Base-by-base conservation (phyloP, 305 asterid species). In the Solanum hybrid region DNA sequence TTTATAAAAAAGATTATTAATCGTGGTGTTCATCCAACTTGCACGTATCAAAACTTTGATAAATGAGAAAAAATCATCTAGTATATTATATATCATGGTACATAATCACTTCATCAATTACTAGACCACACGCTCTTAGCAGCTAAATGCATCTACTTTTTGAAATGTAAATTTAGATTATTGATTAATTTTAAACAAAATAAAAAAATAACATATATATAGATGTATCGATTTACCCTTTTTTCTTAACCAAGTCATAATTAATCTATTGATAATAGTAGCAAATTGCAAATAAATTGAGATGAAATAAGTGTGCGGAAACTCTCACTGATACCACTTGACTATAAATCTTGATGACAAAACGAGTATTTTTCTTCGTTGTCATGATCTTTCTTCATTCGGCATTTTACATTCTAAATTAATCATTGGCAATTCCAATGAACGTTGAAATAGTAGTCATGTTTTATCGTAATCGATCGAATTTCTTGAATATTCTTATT, bases 211-310 rank as follows among this genome's bases (percentile, higher is more conserved):
- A 51, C 4, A 51, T 51, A 16, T 0, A 51, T 1, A 51, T 16
- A 51, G 0, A 2, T 46, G 3, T 51, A 51, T 16, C 0, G n/a
- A 77, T 77, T 77, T 34, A 0, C 17, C 3, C 0, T 20, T 34
- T 34, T 77, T 20, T 71, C 46, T 77, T 34, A 77, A 77, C n/a
- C 84, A 3, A 20, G 60, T 36, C 32, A 11, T 60, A 36, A 36
- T 78, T 36, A 77, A 22, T 35, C 20, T 35, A 7, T 22, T 34
- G 20, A 34, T 36, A 22, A 79, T 7, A 0, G 60, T 6, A 6
- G 20, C 3, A 0, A 31, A 76, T 16, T 20, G 26, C 40, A 77
- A 78, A 36, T 16, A 17, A 31, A 26, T 8, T 7, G 27, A 34
- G 81, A 17, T 4, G 37, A 31, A 75, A 29, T 75, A 2, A 76